Evolutionary conservation across 2,329 filamentous ascomycete species (phyloP), one percentile per base, ranked within the genome.

Genomic region (Arachnomyces sp.): DNA sequence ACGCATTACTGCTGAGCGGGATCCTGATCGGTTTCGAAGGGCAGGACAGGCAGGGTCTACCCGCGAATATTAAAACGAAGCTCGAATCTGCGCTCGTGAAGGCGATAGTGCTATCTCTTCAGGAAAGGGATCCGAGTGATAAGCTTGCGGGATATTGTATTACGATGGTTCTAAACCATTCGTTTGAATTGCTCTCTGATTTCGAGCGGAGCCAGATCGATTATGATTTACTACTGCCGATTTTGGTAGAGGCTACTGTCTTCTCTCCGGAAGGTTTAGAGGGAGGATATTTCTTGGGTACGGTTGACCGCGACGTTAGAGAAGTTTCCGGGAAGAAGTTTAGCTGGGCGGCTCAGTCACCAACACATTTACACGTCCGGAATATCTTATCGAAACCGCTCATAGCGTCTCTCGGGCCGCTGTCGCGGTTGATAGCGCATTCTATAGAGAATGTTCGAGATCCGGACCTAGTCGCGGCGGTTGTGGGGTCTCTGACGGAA

Each of bases 1-100:
- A 95, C 60, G 63, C 88, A 21, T 69, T 95, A n/a, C 74, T 89
- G 4, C 74, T 95, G 7, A 80, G 81, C 0, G 89, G 87, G 3
- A 68, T 94, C 15, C 63, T 95, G 43, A 74, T 90, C 56, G 87
- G 86, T 7, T 82, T 89, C 55, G 82, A 84, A 49, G 69, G 74
- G 12, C 72, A 77, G 44, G 74, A 80, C 31, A 66, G 78, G 34
- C 73, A 75, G 43, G 75, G 77, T n/a, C 61, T 88, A n/a, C 77
- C 81, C 4, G 64, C 69, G 25, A 62, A 72, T 37, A 71, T 90
- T 58, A 73, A 81, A 34, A 74, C 68, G 28, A 86, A 77, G 31
- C 68, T 94, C 0, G 84, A 90, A 55, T 70, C 73, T 13, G 85
- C 84, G 2, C 73, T 94, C 28, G 80, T 86, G 7, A 79, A 75